Conservation (phyloP, 345 rosid genomes). For the Pugionium dolabratum region DNA sequence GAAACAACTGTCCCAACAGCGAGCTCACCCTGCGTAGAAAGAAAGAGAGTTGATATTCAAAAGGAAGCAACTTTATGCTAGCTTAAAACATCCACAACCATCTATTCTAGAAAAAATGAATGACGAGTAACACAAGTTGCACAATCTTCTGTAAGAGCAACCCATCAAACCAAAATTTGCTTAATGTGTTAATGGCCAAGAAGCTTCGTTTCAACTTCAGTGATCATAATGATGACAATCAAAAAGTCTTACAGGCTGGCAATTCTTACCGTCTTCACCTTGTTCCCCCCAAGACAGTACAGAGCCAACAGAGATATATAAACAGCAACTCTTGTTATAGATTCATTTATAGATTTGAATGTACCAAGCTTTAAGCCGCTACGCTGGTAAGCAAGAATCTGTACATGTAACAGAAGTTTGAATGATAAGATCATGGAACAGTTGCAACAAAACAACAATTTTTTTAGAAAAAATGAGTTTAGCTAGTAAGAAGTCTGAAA, state of each 20-base stretch:
- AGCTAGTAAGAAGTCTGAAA: conserved; percentile 16
- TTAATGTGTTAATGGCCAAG: conserved; percentile 2
- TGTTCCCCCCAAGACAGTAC: conserved; percentile 90
- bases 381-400: conserved; percentile 80
- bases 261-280: conserved; percentile 88
- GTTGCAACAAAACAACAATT: not conserved
- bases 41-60: not conserved
- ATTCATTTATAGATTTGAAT: conserved; percentile 87
- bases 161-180: not conserved
- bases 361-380: conserved; percentile 94
- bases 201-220: conserved; percentile 17
- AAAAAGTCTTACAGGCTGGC: conserved; percentile 33
- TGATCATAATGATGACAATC: conserved; percentile 14
- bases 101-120: conserved; percentile 1
- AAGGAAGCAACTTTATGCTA: not conserved
- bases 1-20: conserved; percentile 92
- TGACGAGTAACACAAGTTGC: not conserved
- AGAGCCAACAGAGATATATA: conserved; percentile 83
- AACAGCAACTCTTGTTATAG: conserved; percentile 88
- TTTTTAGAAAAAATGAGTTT: not conserved
- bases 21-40: conserved; percentile 72
- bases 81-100: not conserved
- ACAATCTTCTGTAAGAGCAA: not conserved
- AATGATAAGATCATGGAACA: conserved; percentile 17
- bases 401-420: conserved; percentile 39